Evolutionary conservation across 108 stramenopile species (phyloP).

Genomic region (Aurantiochytrium sp.): DNA sequence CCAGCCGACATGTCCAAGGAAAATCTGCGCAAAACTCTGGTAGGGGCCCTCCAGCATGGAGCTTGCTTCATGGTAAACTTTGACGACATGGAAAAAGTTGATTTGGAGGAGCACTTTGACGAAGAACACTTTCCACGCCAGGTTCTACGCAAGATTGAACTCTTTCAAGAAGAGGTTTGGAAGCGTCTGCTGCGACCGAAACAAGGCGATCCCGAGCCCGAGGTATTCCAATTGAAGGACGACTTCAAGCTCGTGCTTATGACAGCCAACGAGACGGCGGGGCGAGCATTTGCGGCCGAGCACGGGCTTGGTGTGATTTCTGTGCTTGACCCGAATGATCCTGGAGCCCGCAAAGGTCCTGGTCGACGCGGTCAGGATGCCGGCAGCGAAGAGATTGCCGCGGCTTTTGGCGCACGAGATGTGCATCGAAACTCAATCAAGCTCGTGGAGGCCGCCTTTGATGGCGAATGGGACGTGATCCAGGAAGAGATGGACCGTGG

Average conservation of each 20-base stretch:
- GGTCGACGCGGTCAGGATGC: background rate
- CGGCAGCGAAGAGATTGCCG: slow-evolving; percentile 19
- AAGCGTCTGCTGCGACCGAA: slow-evolving; percentile 9
- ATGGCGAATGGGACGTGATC: slow-evolving; percentile 39
- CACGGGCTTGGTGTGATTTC: slow-evolving; percentile 16
- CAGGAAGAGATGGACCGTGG: slow-evolving; percentile 26
- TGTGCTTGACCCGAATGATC: slow-evolving; percentile 18
- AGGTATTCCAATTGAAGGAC: slow-evolving; percentile 20
- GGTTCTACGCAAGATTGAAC: slow-evolving; percentile 16
- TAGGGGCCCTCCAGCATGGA: slow-evolving; percentile 25
- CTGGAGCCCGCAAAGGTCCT: background rate
- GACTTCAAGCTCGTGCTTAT: slow-evolving; percentile 30
- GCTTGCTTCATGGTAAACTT: slow-evolving; percentile 25
- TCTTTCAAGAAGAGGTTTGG: slow-evolving; percentile 29
- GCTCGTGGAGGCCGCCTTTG: slow-evolving; percentile 39
- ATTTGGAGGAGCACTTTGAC: slow-evolving; percentile 22
- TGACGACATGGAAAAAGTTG: background rate
- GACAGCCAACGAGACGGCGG: background rate
- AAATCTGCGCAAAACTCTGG: slow-evolving; percentile 27
- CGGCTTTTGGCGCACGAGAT: slow-evolving; percentile 29
- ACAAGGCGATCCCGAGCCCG: slow-evolving; percentile 19
- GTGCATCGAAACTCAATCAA: slow-evolving; percentile 22
- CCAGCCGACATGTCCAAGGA: slow-evolving; percentile 7
- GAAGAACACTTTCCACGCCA: slow-evolving; percentile 22
- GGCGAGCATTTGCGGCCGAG: background rate